Evolutionary conservation across 305 asterid genomes (phyloP), one percentile per base, ranked within the genome.

Genomic region (Fraxinus velutina): DNA sequence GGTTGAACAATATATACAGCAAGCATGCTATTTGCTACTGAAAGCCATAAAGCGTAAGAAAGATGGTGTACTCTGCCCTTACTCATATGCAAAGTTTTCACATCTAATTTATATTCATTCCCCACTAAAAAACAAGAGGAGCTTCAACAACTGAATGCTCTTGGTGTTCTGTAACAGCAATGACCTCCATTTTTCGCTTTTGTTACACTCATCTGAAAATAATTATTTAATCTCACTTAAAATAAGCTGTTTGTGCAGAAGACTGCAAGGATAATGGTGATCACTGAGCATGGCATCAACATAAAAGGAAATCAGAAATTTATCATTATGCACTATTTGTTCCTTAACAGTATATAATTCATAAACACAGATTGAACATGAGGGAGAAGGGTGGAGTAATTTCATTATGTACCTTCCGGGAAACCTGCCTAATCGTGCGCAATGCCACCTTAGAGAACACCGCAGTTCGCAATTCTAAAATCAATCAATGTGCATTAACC

Each of bases 381-480:
- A 21, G 73, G 82, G 71, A 74, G 21, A 24, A 64, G 77, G 33
- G 36, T 34, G 36, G 70, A 29, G 33, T 34, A 77, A 64, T 50
- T 50, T 50, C 60, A 50, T 44, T 44, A 37, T 80, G 42, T 87
- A 96, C 99, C 98, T 90, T 92, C 77, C 95, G 85, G 33, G 99
- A 96, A 85, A 96, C 99, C 78, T 92, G 93, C 75, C 99, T 89
- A 81, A 96, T 96, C 21, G 99, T 93, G 82, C 97, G 88, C 88
- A 96, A 84, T 29, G 99, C 97, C 78, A 96, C 99, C 92, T 96
- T 96, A 32, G 99, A 93, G 89, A 96, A 96, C 22, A 96, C 91
- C 52, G 97, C 99, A 85, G 97, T 94, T 86, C 99, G 90, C 84
- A 96, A 85, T 90, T 96, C 99, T 96, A 89, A 6, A 50, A 83